Percentiles rank a stretch among this genome's conserved stretches.
Evolutionary conservation across 345 rosid genomes (phyloP).

Genomic region (Turnera subulata): DNA sequence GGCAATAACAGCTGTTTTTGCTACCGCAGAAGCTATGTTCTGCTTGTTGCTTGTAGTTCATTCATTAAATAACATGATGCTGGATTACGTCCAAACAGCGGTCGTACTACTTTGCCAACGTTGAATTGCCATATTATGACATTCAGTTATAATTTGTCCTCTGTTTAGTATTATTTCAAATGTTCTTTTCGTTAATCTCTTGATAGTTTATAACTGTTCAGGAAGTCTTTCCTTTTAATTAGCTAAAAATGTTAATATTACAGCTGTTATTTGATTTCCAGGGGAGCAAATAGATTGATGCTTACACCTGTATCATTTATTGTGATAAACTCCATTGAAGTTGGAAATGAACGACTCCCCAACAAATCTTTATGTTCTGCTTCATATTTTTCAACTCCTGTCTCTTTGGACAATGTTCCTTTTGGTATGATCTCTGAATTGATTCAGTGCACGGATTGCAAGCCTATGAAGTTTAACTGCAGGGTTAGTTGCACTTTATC

Average conservation of each 20-base stretch:
- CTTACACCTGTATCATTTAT: slow-evolving; percentile 58
- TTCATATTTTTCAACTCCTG: slow-evolving; percentile 11
- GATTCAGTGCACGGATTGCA: slow-evolving; percentile 26
- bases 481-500: slow-evolving; percentile 45
- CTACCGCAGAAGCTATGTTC: too few species aligned
- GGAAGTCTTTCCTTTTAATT: slow-evolving; percentile 1
- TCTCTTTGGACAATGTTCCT: slow-evolving; percentile 26
- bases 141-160: too few species aligned
- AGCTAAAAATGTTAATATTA: background rate
- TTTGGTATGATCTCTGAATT: slow-evolving; percentile 42
- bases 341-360: slow-evolving; percentile 23
- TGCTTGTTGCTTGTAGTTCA: too few species aligned
- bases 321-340: slow-evolving; percentile 42
- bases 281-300: slow-evolving; percentile 37
- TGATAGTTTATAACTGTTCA: background rate
- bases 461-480: slow-evolving; percentile 42
- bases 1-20: too few species aligned
- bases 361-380: slow-evolving; percentile 18
- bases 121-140: too few species aligned
- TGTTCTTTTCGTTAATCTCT: too few species aligned
- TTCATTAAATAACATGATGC: too few species aligned
- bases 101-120: too few species aligned
- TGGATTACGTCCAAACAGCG: too few species aligned
- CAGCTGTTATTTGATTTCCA: slow-evolving; percentile 22
- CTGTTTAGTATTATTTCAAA: too few species aligned